Base-by-base conservation (phyloP, 768 basidiomycete species). In the Kwoniella dejecticola region DNA sequence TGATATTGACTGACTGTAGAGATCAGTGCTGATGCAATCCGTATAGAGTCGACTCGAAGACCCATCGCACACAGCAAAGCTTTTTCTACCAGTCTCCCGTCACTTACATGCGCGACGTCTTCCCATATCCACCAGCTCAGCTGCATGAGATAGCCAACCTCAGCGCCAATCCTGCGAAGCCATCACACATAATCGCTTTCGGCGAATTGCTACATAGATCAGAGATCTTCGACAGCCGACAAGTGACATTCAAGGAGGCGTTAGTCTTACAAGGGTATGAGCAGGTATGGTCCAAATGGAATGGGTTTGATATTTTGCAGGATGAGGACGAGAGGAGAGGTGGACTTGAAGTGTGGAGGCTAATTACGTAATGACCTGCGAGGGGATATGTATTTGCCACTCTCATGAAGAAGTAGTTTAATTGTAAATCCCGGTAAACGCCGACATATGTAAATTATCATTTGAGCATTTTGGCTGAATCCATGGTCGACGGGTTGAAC, bases 161-260 rank as follows among this genome's bases (percentile, higher is more conserved):
- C 86, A 19, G 36, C 4, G 48, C 48, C 2, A 71, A 55, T 55
- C 89, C 93, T 63, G 81, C 85, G 62, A 93, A 90, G 89, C 92
- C 95, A 0, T 83, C 82, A 44, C 86, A 92, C 77, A 69, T 98
- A 15, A 84, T 91, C 2, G 81, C 93, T 53, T 98, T 98, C 72
- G 91, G 90, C 4, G 83, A 83, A n/a, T 80, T 98, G 45, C 80
- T 95, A 42, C 50, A 66, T 1, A 26, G 47, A 38, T n/a, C 29
- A 30, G 55, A 57, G 15, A n/a, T 11, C 0, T 36, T 17, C 31
- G 30, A 52, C 5, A 40, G 23, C 15, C 26, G 1, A 26, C 0
- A 17, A 3, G 15, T 41, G 12, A 31, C 47, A 1, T 81, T 91
- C 1, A 71, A 77, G 45, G 66, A 76, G 2, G 23, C 85, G 24